phyloP scores from a whole-genome alignment of 768 basidiomycete species.

The Macrolepiota fuliginosa region DNA sequence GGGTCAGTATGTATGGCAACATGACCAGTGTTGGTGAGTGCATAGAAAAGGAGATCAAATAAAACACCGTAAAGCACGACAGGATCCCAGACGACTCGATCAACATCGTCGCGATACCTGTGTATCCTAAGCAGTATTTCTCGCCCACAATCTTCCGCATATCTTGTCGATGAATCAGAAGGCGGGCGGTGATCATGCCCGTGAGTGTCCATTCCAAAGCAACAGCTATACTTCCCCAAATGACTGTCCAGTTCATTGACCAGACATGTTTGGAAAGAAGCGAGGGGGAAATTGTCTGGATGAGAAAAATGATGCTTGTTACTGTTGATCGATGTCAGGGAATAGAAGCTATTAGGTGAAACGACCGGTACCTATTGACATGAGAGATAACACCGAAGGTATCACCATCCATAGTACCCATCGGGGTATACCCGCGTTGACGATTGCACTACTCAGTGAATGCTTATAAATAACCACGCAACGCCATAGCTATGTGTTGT shows the following conservation, averaged over 20 bases:
- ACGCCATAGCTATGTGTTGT: background rate
- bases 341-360: background rate
- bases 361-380: background rate
- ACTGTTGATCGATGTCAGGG: background rate
- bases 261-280: background rate
- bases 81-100: conserved; percentile 1
- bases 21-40: background rate
- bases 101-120: conserved; percentile 3
- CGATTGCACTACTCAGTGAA: background rate
- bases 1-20: background rate
- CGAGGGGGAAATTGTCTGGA: background rate
- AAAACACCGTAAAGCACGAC: background rate
- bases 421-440: background rate
- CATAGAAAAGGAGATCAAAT: background rate
- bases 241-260: background rate
- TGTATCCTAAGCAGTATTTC: background rate
- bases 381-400: background rate
- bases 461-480: background rate
- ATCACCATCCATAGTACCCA: background rate
- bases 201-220: background rate
- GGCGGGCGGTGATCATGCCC: background rate
- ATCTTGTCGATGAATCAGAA: background rate
- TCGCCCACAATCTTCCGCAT: background rate
- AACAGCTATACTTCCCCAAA: background rate
- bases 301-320: background rate